phyloP scores from a whole-genome alignment of 2,329 filamentous ascomycete species.

The Claviceps digitariae region DNA sequence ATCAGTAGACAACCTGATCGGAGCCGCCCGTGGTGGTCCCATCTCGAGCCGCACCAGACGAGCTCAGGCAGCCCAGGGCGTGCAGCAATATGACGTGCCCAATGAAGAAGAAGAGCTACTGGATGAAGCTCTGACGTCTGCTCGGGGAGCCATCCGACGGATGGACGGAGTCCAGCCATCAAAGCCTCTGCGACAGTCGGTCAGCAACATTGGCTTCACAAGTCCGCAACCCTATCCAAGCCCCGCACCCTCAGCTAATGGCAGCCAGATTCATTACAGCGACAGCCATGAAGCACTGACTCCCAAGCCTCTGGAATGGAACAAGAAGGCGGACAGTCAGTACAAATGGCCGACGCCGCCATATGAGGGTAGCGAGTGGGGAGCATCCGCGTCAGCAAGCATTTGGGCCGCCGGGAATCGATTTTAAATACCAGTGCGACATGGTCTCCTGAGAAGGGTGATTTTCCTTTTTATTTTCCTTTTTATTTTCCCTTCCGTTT shows the following conservation, averaged over 20 bases:
- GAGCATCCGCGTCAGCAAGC: constrained; percentile 65
- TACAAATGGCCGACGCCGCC: constrained; percentile 90
- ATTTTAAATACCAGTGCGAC: constrained; percentile 26
- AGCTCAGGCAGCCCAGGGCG: constrained; percentile 58
- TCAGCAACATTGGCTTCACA: constrained; percentile 46
- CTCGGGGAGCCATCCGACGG: constrained; percentile 59
- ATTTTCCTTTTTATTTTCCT: not conserved
- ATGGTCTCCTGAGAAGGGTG: not conserved
- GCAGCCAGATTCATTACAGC: constrained; percentile 63
- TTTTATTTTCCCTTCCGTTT: not conserved
- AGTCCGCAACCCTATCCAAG: constrained; percentile 44
- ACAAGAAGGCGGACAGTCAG: constrained; percentile 38
- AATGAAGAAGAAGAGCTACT: constrained; percentile 94
- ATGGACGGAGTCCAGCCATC: constrained; percentile 39
- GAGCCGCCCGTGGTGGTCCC: constrained; percentile 44
- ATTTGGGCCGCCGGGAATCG: constrained; percentile 61
- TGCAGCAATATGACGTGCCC: constrained; percentile 81
- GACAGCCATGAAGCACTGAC: constrained; percentile 47
- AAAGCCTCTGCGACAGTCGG: constrained; percentile 43
- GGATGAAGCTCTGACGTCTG: constrained; percentile 73
- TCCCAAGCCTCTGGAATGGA: constrained; percentile 58
- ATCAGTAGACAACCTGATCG: constrained; percentile 49
- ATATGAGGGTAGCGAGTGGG: constrained; percentile 90
- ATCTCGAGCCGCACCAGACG: constrained; percentile 70
- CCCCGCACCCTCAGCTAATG: constrained; percentile 67